Base-by-base conservation (phyloP, 2,329 filamentous ascomycete species). In the Pleomassaria siparia region DNA sequence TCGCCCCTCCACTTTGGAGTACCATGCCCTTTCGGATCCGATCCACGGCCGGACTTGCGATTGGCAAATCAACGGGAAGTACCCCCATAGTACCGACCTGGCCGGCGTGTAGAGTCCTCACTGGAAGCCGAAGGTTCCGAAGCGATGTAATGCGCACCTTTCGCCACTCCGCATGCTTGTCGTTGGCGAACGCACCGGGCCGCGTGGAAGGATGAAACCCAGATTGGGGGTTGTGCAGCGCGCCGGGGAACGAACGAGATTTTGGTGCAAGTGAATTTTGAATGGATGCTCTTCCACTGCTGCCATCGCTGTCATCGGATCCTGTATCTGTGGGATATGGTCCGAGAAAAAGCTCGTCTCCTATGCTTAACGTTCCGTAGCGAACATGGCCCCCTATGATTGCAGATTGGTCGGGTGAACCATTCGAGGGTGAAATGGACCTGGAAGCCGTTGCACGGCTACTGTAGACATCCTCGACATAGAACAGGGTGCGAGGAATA, bases 11-110 rank as follows among this genome's bases (percentile, higher is more conserved):
- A 1, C 79, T 76, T 0, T 79, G 81, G 2, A 96, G 72, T 1
- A 96, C 83, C 86, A 96, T 95, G 16, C 92, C 92, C 69, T 95
- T 92, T 21, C 82, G 74, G 12, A 83, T 74, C 22, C 77, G 61
- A 28, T 65, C 56, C 16, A 72, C 63, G 4, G 59, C 57, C 11
- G 62, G 63, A 26, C 53, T 67, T 12, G 55, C 51, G 26, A 66
- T 62, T 3, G 58, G 50, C 21, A 54, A 54, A 29, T 63, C 58
- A 2, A 67, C 33, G 2, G 71, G 79, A 2, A 87, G 79, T 42
- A 97, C 76, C 0, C 91, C 92, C 44, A 99, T 81, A 0, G 91
- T 96, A 1, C 92, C 94, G 5, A 92, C 91, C 71, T 99, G 92
- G 9, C 89, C 90, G 13, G 85, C 80, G 42, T 85, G 80, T 7